These are phyloP conservation scores for Coprinopsis cinerea DNA, from an alignment of 768 basidiomycete genomes.

Conservation along the genomic window DNA sequence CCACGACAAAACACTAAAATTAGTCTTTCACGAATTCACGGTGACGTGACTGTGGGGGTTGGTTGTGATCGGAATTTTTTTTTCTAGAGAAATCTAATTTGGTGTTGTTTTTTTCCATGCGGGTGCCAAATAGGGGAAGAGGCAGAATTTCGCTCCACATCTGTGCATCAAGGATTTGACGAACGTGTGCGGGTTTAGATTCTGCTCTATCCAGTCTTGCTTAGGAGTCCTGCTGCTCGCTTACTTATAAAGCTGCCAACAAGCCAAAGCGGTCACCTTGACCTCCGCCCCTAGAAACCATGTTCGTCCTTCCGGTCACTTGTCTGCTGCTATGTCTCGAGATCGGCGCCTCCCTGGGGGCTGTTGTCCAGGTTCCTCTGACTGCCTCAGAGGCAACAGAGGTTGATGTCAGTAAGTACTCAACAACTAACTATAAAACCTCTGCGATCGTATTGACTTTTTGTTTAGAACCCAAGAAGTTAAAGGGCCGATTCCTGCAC, in stretches of 20 bases:
- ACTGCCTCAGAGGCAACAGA: no score
- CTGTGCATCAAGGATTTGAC: no score
- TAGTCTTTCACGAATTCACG: no score
- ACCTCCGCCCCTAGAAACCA: neutral
- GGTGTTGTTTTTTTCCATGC: neutral
- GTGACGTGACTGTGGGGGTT: no score
- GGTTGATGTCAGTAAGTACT: no score
- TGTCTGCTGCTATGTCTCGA: neutral
- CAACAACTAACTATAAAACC: neutral
- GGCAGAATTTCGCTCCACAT: neutral
- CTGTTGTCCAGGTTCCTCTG: neutral
- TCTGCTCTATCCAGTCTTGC: neutral
- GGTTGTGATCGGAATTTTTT: neutral
- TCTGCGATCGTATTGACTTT: neutral
- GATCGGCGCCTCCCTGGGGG: neutral
- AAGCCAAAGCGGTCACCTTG: no score
- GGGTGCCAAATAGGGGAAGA: neutral
- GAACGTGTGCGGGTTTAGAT: neutral
- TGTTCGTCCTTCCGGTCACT: neutral
- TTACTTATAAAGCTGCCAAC: neutral
- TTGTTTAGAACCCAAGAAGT: constrained; percentile 36
- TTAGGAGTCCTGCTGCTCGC: neutral
- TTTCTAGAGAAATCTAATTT: neutral
- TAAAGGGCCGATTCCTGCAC: constrained; percentile 72
- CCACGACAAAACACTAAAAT: no score